Conservation (phyloP, 2,329 filamentous ascomycete genomes). For the Aureobasidium sp. region DNA sequence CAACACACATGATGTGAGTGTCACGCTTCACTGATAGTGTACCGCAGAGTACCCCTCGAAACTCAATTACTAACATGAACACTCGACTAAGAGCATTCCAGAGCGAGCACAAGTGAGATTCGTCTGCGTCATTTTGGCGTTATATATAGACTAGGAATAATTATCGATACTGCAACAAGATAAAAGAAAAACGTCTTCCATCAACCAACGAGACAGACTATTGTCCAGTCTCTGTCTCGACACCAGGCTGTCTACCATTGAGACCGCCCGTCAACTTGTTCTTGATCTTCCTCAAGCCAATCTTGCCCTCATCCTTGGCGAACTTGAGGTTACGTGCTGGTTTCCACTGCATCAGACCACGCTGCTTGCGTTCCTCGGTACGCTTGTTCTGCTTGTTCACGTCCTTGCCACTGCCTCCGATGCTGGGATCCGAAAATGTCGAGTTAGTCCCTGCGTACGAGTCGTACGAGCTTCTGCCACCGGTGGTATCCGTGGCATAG, state of each 20-base stretch:
- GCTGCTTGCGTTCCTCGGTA: constrained; percentile 71
- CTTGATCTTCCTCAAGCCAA: constrained; percentile 66
- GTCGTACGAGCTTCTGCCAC: constrained; percentile 22
- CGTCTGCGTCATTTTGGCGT: constrained; percentile 7
- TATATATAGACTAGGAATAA: not conserved
- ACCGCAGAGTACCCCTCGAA: too few species aligned
- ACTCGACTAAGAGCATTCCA: too few species aligned
- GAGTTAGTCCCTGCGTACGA: constrained; percentile 17
- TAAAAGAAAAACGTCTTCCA: not conserved
- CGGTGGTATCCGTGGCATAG: constrained; percentile 26
- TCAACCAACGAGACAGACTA: not conserved
- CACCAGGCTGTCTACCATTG: constrained; percentile 74
- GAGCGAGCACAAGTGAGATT: not conserved
- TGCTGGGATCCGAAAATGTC: constrained; percentile 3
- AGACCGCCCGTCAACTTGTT: constrained; percentile 65
- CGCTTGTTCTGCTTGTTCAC: constrained; percentile 63
- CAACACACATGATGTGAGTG: too few species aligned
- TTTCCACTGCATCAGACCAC: constrained; percentile 92
- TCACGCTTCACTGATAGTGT: too few species aligned
- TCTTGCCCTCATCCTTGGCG: constrained; percentile 79
- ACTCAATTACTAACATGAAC: too few species aligned
- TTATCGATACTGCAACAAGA: not conserved
- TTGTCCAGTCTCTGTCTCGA: constrained; percentile 56
- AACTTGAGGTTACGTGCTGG: constrained; percentile 81
- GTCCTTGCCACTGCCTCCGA: constrained; percentile 41